Evolutionary conservation across 352 stramenopile genomes (phyloP).

Genomic region (Pythium myriotylum): DNA sequence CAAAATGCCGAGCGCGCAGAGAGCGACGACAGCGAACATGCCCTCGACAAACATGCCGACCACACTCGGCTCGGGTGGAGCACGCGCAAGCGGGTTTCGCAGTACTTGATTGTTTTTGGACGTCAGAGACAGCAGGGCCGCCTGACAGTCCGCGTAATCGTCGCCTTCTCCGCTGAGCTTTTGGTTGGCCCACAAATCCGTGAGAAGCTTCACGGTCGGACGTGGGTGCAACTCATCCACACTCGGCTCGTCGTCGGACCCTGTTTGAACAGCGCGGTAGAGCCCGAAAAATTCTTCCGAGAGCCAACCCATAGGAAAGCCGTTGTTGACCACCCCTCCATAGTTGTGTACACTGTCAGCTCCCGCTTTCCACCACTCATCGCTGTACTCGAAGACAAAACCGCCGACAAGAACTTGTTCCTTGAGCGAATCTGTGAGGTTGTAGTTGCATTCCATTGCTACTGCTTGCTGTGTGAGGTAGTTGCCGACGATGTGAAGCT

Average conservation of each 20-base stretch:
- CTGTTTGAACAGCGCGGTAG: conserved; percentile 24
- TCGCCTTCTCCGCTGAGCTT: conserved; percentile 41
- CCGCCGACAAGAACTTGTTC: conserved; percentile 64
- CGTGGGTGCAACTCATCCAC: conserved; percentile 37
- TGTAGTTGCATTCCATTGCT: conserved; percentile 62
- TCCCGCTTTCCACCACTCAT: conserved; percentile 78
- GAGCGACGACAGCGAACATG: conserved; percentile 20
- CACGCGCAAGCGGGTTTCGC: not conserved
- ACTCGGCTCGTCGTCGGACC: conserved; percentile 5
- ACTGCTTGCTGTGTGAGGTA: conserved; percentile 47
- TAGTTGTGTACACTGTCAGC: conserved; percentile 55
- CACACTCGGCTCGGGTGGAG: not conserved
- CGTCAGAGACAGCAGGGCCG: not conserved
- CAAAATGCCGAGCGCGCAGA: conserved; percentile 27
- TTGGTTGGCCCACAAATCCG: conserved; percentile 43
- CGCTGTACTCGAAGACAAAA: conserved; percentile 79
- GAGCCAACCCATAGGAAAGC: conserved; percentile 65
- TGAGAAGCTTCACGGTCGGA: conserved; percentile 55
- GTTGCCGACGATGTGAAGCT: conserved; percentile 50
- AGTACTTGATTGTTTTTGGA: conserved; percentile 7
- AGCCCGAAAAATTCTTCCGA: conserved; percentile 72
- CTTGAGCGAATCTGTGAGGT: conserved; percentile 40
- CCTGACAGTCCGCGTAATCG: conserved; percentile 37
- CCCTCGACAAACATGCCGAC: conserved; percentile 22
- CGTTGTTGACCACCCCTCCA: conserved; percentile 41